Base-by-base conservation (phyloP, 2,329 filamentous ascomycete species). In the Alternaria rosae region DNA sequence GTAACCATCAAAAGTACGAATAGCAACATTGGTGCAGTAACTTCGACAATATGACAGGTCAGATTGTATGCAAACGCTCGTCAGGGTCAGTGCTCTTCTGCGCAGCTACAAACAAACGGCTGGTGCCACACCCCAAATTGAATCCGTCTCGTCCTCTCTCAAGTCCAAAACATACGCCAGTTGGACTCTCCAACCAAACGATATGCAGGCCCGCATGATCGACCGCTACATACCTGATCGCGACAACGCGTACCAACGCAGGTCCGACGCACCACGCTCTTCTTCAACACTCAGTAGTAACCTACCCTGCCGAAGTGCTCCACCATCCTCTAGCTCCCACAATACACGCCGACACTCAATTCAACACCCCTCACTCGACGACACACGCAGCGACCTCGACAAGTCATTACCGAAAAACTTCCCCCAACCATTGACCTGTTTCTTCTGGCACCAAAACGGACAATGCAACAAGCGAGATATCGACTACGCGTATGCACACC, bases 391-490 rank as follows among this genome's bases (percentile, higher is more conserved):
- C 6, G 6, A 17, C 2, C 13, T 25, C 53, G 52, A 63, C 12
- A 41, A 20, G 0, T 48, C 50, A 7, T 12, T 64, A 13, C 64
- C 64, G 3, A 64, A 64, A 15, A 60, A 67, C 38, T 64, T 67
- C 43, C 20, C 47, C 9, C 38, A 32, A 10, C 57, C 57, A 2
- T 26, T 65, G 10, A 65, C 62, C 6, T 65, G 59, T 45, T 61
- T 56, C 52, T 59, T 65, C 47, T 65, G 62, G 62, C 25, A 65
- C 57, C 42, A 55, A n/a, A 58, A 54, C 30, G 59, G 59, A 11
- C 21, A 47, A 26, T 62, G 59, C 42, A 59, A 41, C 41, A 62
- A 62, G 20, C 47, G 59, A 11, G 59, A 60, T 10, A 32, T 47
- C 0, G 61, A 61, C 7, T 60, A 45, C 32, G 58, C 47, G 12